Percentiles rank a stretch among this genome's conserved stretches.
Conservation (phyloP, 2,329 filamentous ascomycete genomes). For the Elsinoe perseae region DNA sequence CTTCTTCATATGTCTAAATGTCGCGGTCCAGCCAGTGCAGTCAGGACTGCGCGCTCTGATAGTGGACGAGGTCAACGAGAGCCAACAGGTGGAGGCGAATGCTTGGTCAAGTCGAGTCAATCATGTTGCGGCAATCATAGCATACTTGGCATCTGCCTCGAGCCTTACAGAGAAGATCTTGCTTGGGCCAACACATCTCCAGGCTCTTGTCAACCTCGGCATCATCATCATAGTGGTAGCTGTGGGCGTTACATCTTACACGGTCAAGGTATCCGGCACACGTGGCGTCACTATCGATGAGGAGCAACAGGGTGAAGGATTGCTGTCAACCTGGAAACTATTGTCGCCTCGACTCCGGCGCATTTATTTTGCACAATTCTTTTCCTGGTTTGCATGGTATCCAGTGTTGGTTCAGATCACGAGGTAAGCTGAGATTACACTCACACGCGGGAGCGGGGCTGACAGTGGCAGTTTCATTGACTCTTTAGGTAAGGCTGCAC, state of each 20-base stretch:
- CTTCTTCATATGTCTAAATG: background rate
- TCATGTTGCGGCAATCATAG: background rate
- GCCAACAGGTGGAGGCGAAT: background rate
- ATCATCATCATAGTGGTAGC: background rate
- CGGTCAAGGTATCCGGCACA: background rate
- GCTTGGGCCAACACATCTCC: background rate
- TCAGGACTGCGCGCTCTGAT: background rate
- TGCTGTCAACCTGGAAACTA: background rate
- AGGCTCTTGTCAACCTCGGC: background rate
- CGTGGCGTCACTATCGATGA: background rate
- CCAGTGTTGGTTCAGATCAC: background rate
- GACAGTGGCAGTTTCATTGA: background rate
- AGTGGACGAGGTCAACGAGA: background rate
- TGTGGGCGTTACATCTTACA: background rate
- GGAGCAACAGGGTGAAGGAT: background rate
- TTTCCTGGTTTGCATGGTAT: conserved; percentile 1
- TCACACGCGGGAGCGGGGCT: background rate
- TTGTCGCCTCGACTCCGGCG: background rate
- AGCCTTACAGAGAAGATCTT: background rate
- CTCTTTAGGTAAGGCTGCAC: background rate
- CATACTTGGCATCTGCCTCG: background rate
- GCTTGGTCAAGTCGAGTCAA: background rate
- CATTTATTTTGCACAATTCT: background rate
- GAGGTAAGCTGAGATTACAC: background rate
- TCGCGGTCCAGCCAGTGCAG: background rate